phyloP scores from a whole-genome alignment of 371 early-diverging fungal species.

The Mortierella polycephala region DNA sequence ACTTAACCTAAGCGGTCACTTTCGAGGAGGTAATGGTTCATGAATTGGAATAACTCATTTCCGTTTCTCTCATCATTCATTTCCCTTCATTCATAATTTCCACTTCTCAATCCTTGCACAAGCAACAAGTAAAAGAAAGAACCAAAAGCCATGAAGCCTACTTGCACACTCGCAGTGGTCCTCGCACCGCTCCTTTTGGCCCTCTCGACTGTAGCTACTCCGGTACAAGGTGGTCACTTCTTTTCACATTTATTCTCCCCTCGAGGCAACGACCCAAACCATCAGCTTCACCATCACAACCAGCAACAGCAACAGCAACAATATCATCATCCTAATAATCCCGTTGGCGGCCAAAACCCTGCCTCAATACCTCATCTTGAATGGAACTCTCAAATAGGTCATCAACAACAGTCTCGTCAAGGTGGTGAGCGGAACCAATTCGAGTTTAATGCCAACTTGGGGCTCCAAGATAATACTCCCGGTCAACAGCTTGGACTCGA shows the following conservation, averaged over 20 bases:
- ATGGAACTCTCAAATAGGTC: constrained; percentile 49
- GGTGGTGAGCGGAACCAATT: constrained; percentile 10
- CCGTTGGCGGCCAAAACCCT: background rate
- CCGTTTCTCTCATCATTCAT: too few species aligned
- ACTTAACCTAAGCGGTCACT: too few species aligned
- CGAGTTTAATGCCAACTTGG: constrained; percentile 17
- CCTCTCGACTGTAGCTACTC: background rate
- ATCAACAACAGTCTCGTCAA: constrained; percentile 11
- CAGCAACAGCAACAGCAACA: background rate
- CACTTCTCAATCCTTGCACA: too few species aligned
- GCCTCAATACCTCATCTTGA: constrained; percentile 25
- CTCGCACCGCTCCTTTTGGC: too few species aligned
- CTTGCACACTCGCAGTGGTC: too few species aligned
- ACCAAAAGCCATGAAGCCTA: too few species aligned
- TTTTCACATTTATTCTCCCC: constrained; percentile 7
- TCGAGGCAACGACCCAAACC: constrained; percentile 6
- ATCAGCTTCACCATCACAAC: background rate
- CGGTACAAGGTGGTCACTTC: constrained; percentile 23
- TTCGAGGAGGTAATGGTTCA: too few species aligned
- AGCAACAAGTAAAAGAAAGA: too few species aligned
- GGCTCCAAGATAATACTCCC: constrained; percentile 1
- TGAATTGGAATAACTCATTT: too few species aligned
- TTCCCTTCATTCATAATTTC: too few species aligned
- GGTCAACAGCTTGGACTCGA: background rate
- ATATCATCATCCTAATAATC: background rate